Conservation (phyloP, 139 green algal genomes). For the Chlamydomonas incerta region DNA sequence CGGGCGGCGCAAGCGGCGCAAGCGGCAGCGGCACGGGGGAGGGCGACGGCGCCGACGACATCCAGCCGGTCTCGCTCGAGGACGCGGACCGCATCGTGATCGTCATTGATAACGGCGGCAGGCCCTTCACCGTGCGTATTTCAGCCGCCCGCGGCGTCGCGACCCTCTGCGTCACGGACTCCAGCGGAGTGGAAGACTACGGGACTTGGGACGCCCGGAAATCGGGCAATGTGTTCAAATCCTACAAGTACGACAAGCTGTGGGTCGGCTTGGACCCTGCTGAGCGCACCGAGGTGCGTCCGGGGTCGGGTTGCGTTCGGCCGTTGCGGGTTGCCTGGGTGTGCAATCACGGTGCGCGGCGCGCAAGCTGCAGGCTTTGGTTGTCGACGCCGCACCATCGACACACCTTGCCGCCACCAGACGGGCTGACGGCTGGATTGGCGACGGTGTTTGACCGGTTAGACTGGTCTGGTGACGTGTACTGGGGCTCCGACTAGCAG, state of each 20-base stretch:
- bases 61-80: not conserved
- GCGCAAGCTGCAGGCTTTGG: too few relatives aligned
- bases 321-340: not conserved
- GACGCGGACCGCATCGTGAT: not conserved
- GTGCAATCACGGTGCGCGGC: too few relatives aligned
- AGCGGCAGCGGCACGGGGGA: too few relatives aligned
- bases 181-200: too few relatives aligned
- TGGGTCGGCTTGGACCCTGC: not conserved
- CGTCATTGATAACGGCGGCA: conserved; percentile 16
- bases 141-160: not conserved
- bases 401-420: too few relatives aligned
- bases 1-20: too few relatives aligned
- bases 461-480: too few relatives aligned
- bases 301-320: not conserved
- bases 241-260: not conserved
- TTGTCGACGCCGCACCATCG: too few relatives aligned
- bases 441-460: too few relatives aligned
- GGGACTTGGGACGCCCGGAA: not conserved
- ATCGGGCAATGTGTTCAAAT: not conserved
- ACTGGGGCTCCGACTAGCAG: too few relatives aligned
- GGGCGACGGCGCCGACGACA: not conserved
- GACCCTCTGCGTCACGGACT: not conserved
- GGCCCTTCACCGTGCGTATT: not conserved
- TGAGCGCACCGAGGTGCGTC: not conserved
- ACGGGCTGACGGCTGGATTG: too few relatives aligned